Conservation (phyloP, 495 filamentous ascomycete genomes). For the Podospora tetraspora region DNA sequence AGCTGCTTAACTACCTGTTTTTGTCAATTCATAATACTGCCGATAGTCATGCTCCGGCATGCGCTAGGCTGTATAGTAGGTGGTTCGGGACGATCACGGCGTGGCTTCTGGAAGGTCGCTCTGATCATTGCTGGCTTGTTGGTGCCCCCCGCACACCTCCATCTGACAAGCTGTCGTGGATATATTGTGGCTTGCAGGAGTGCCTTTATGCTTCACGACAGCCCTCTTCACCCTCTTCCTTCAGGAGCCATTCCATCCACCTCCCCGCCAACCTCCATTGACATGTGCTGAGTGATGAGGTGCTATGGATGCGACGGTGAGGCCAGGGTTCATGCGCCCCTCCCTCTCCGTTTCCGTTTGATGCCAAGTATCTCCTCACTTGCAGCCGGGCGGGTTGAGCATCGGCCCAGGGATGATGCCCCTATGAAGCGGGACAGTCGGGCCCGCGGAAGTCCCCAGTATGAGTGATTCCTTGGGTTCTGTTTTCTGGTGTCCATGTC, state of each 20-base stretch:
- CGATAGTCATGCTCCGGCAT: background rate
- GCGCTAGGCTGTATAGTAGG: background rate
- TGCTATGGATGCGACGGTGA: slow-evolving; percentile 10
- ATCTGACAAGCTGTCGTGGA: slow-evolving; percentile 1
- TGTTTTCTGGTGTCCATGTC: background rate
- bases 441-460: background rate
- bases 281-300: background rate
- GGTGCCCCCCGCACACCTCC: background rate
- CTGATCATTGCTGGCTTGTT: background rate
- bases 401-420: background rate
- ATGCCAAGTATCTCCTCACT: background rate
- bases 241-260: background rate
- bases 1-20: background rate
- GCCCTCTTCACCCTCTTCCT: too few relatives aligned
- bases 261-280: background rate
- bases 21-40: background rate
- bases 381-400: background rate
- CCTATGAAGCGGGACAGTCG: background rate
- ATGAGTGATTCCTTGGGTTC: background rate
- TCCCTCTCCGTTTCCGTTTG: background rate
- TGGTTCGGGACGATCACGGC: background rate
- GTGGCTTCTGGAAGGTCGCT: slow-evolving; percentile 10
- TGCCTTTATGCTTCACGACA: slow-evolving; percentile 7
- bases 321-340: slow-evolving; percentile 14
- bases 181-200: slow-evolving; percentile 11